phyloP scores from a whole-genome alignment of 2,329 filamentous ascomycete species.

The Diplodia corticola region DNA sequence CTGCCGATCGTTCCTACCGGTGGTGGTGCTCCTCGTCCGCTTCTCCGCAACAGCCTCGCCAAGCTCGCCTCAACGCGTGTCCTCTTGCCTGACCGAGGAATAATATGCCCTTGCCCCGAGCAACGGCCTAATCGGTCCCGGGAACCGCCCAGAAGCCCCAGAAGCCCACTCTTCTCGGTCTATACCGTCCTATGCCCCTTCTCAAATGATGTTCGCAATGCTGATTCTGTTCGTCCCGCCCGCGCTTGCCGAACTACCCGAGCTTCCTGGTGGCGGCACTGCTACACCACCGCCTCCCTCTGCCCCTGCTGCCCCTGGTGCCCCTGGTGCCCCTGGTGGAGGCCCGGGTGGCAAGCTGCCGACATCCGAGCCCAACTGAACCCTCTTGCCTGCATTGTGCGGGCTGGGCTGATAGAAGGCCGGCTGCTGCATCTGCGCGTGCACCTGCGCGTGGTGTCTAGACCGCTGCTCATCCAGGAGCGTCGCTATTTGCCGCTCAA shows the following conservation, averaged over 20 bases:
- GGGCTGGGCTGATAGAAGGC: conserved; percentile 37
- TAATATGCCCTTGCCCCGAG: not conserved
- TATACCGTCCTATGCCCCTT: not conserved
- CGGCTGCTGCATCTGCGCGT: conserved; percentile 15
- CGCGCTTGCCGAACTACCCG: conserved; percentile 43
- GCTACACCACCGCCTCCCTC: conserved; percentile 46
- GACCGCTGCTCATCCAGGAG: conserved; percentile 52
- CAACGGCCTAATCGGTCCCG: not conserved
- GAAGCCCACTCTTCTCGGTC: conserved; percentile 3
- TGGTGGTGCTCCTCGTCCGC: not conserved
- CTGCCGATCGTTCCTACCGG: not conserved
- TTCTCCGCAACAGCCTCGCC: not conserved
- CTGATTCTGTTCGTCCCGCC: conserved; percentile 40
- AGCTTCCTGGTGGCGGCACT: conserved; percentile 38
- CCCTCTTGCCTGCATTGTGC: conserved; percentile 41
- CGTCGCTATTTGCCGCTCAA: conserved; percentile 64
- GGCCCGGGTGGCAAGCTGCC: not conserved
- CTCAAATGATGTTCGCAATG: conserved; percentile 46
- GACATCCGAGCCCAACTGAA: conserved; percentile 36
- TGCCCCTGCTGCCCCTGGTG: not conserved
- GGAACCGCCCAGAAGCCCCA: not conserved
- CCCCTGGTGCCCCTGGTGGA: not conserved
- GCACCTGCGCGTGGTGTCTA: conserved; percentile 19
- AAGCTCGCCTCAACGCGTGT: not conserved
- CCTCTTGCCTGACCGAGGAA: not conserved